Evolutionary conservation across 345 rosid genomes (phyloP), one percentile per base, ranked within the genome.

Genomic region (Eucalyptus regnans): DNA sequence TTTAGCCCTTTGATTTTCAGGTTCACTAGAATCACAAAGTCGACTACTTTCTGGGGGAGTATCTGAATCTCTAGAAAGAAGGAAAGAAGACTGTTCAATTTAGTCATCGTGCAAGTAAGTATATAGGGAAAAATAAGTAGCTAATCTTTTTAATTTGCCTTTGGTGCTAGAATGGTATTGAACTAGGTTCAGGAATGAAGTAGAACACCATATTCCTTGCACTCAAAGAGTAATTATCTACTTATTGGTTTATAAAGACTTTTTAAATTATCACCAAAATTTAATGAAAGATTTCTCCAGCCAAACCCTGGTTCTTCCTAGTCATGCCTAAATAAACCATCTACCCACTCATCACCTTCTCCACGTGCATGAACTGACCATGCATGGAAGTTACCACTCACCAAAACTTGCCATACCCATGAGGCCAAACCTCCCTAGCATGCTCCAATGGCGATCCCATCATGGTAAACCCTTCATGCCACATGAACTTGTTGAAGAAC

Each of bases 391-490:
- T 89, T 88, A 23, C 66, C 51, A 90, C 92, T 90, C 91, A 97
- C 99, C 99, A 95, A 92, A 95, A 96, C 41, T 88, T 89, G 50
- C 86, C 90, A 90, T 92, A 93, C 81, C 86, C 93, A 33, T 86
- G 64, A 20, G 99, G 98, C 98, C 96, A 97, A 86, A 97, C 97
- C 88, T 90, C 86, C 83, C 91, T 94, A 60, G 96, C 98, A 81
- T 97, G 96, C 86, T 93, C 94, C 31, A 89, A 44, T 22, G 97
- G 94, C 2, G 98, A 95, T 49, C 96, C 97, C 52, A 92, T 90
- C 86, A 97, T 93, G 41, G 99, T 97, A 88, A 97, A 96, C 52
- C 99, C 99, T 93, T 97, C 99, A 64, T 97, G 96, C 99, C 99
- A 96, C 99, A 97, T 95, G 88, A 89, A 89, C 92, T 95, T 95